Evolutionary conservation across 2,329 filamentous ascomycete genomes (phyloP), one percentile per base, ranked within the genome.

Genomic region (Talaromyces sp.): DNA sequence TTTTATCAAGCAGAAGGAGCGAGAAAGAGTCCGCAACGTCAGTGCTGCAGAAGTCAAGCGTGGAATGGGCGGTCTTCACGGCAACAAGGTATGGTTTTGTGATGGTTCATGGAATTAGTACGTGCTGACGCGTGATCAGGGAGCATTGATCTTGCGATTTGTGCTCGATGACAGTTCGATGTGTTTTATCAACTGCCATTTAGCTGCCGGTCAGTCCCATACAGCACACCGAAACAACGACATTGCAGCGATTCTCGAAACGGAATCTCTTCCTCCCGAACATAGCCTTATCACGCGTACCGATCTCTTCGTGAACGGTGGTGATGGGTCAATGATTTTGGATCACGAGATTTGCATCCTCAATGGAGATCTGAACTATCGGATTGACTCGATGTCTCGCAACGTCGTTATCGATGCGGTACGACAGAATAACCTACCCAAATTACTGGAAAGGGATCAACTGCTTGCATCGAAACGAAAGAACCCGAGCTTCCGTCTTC

Each of bases 281-380:
- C 80, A 81, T 43, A 89, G 92, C 63, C 77, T 84, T 0, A 80
- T 77, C 3, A 79, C 83, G 4, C 84, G 91, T 6, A 81, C 89
- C 37, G 89, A 96, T 70, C 88, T 85, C 62, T 99, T 88, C 69
- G 83, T 91, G 6, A 89, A 91, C 25, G 94, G 94, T n/a, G 94
- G 94, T 45, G 94, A 99, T 70, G 94, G 94, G 6, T 87, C 86
- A 40, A 91, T 97, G 87, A 89, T 99, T 59, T 80, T 97, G 59
- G 94, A 99, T 69, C 94, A 99, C 69, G 94, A 99, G 74, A 88
- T 99, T n/a, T 97, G 93, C 72, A 85, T 99, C 50, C 77, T 97
- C 41, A 97, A 97, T 67, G 94, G 94, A 28, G 94, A 99, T 71
- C 81, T 99, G 52, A 99, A 99, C 75, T 99, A 99, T 73, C 91